Base-by-base conservation (phyloP, 2,329 filamentous ascomycete species). In the Phialemoniopsis sp. region DNA sequence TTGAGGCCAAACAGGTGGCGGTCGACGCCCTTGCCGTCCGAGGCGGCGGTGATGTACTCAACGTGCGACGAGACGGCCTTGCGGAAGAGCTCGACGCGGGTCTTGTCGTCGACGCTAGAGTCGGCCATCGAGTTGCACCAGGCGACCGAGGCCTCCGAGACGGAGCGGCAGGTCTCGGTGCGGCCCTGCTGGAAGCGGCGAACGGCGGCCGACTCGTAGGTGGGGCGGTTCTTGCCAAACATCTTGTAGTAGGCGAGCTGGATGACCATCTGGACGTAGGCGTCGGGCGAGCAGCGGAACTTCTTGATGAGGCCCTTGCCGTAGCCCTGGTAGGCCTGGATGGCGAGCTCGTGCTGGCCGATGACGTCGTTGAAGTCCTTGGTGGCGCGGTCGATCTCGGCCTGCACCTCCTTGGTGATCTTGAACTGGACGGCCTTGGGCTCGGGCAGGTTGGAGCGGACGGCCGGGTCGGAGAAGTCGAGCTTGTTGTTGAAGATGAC, bases 231-330 rank as follows among this genome's bases (percentile, higher is more conserved):
- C 76, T 90, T 89, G 73, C 93, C 93, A 67, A 94, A 95, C 88
- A 98, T 96, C 71, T 97, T 97, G 77, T 84, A 85, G 75, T 98
- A 98, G 30, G 93, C 93, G 38, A 97, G 81, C 66, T 98, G 93
- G 62, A 98, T 98, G 62, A 96, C 72, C 89, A 98, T 93, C 68
- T 98, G 93, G 32, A 97, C 89, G 64, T 94, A 98, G 26, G 91
- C 93, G 56, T 98, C 94, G 21, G 93, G 93, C 18, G 87, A 94
- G 79, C 88, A 95, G 71, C 89, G 94, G 82, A 98, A 97, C 67
- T 95, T 94, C 82, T 98, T 98, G 76, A 98, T 97, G 46, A 98
- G 73, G 18, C 89, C 89, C 73, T 98, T 98, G 62, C 93, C 93
- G 64, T 98, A 98, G 54, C 85, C 91, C 66, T 97, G 90, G 73